phyloP scores from a whole-genome alignment of 441 rosid genomes.

The Oxalis stricta region DNA sequence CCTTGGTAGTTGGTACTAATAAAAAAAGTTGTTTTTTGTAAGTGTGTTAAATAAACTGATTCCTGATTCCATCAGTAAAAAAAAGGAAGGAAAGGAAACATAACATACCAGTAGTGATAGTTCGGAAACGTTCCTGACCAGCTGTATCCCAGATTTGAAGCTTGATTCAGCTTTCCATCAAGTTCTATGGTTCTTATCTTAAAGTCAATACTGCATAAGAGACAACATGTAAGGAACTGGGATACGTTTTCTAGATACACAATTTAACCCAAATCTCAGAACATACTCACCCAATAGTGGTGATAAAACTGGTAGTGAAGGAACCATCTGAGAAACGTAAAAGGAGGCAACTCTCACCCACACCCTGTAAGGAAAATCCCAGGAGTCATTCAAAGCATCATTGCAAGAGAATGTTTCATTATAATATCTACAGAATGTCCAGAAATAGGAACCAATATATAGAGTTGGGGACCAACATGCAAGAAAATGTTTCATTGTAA shows the following conservation, averaged over 20 bases:
- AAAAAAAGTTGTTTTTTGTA: too few species aligned
- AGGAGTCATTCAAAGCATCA: neutral
- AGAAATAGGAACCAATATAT: neutral
- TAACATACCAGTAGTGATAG: conserved; percentile 57
- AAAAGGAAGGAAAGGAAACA: too few species aligned
- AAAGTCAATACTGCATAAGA: conserved; percentile 47
- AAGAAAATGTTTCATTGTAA: too few species aligned
- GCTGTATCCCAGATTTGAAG: conserved; percentile 81
- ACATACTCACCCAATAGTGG: conserved; percentile 56
- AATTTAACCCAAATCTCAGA: neutral
- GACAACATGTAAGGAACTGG: neutral
- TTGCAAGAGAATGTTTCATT: neutral
- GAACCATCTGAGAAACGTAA: conserved; percentile 67
- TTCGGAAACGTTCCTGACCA: conserved; percentile 71
- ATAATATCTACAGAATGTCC: neutral
- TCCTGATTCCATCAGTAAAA: too few species aligned
- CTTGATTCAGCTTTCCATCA: conserved; percentile 63
- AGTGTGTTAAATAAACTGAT: too few species aligned
- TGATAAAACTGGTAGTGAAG: conserved; percentile 70
- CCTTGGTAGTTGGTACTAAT: too few species aligned
- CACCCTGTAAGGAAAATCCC: conserved; percentile 29
- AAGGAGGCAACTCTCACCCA: conserved; percentile 69
- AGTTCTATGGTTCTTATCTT: conserved; percentile 74
- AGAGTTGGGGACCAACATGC: too few species aligned
- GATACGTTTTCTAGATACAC: neutral